Evolutionary conservation across 1,284 basidiomycete species (phyloP).

Genomic region (Cutaneotrichosporon mucoides): DNA sequence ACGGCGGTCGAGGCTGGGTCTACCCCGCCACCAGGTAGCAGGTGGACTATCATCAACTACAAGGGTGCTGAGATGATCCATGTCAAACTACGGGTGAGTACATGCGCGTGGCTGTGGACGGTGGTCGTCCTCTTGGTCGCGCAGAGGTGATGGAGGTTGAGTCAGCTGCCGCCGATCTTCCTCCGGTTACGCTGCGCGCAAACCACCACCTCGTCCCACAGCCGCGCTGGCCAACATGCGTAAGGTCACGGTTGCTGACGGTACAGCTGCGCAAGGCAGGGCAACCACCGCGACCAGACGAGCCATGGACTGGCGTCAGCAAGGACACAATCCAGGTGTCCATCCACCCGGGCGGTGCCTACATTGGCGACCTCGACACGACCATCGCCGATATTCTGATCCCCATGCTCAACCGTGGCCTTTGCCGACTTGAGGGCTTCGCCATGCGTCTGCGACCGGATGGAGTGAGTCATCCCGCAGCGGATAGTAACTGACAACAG

Average conservation of each 20-base stretch:
- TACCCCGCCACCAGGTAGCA: conserved; percentile 25
- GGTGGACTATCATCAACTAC: conserved; percentile 30
- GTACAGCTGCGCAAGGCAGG: conserved; percentile 31
- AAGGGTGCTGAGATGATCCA: conserved; percentile 64
- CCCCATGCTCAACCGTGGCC: conserved; percentile 72
- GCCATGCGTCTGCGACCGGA: conserved; percentile 47
- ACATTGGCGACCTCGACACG: conserved; percentile 81
- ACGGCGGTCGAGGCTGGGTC: conserved; percentile 59
- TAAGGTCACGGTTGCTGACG: conserved; percentile 5
- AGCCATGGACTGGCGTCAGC: conserved; percentile 53
- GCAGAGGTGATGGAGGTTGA: too few relatives aligned
- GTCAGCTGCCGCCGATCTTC: too few relatives aligned
- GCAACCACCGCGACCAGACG: conserved; percentile 56
- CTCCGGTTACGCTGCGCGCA: too few relatives aligned
- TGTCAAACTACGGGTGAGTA: conserved; percentile 61
- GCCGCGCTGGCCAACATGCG: too few relatives aligned
- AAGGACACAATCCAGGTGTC: conserved; percentile 73
- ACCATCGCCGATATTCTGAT: conserved; percentile 71
- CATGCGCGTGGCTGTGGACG: too few relatives aligned
- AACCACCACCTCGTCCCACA: neutral
- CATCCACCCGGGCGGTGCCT: conserved; percentile 26
- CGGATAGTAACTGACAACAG: conserved; percentile 10
- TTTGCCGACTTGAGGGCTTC: conserved; percentile 73
- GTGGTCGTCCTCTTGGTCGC: too few relatives aligned
- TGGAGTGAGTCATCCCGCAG: conserved; percentile 34